Base-by-base conservation (phyloP, 495 filamentous ascomycete species). In the Umbilicaria muhlenbergii region DNA sequence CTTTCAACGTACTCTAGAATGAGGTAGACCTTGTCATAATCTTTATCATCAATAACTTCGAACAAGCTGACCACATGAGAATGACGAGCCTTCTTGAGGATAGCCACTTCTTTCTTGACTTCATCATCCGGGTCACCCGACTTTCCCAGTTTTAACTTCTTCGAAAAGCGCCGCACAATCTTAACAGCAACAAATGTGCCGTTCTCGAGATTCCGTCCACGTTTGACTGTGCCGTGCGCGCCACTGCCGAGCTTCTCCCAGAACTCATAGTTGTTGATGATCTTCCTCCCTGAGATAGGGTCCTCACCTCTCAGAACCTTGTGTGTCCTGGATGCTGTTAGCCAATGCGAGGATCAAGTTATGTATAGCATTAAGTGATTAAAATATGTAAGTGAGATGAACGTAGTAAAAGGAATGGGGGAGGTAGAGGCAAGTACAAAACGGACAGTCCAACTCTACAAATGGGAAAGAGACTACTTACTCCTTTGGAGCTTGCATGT, bases 11-110 rank as follows among this genome's bases (percentile, higher is more conserved):
- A 88, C 58, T 99, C 91, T 34, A 99, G 66, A 16, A 95, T 85
- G 60, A 99, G 84, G 63, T 99, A 96, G 44, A 99, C 92, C 63
- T 99, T 99, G 65, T 91, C 89, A 44, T 81, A 72, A 50, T 85
- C 81, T 1, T 88, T 86, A 58, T 99, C 91, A 54, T 99, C 91
- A 53, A 99, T 96, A 53, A 99, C 87, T 60, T 99, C 91, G 19
- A 95, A 71, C 39, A 99, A 67, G 53, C 82, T 86, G 46, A 96
- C 92, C 34, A 99, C 83, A 50, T 96, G 93, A 13, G 85, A 80
- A 62, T 99, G 91, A 12, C 87, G 79, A 36, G 89, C 91, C 67
- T 96, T 96, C 61, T 99, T 99, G 47, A 99, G 65, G 43, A 99
- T 95, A 49, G 91, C 91, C 47, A 99, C 89, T 65, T 98, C 91